Base-by-base conservation (phyloP, 2,329 filamentous ascomycete genomes). In the Chrysoporthe cubensis region DNA sequence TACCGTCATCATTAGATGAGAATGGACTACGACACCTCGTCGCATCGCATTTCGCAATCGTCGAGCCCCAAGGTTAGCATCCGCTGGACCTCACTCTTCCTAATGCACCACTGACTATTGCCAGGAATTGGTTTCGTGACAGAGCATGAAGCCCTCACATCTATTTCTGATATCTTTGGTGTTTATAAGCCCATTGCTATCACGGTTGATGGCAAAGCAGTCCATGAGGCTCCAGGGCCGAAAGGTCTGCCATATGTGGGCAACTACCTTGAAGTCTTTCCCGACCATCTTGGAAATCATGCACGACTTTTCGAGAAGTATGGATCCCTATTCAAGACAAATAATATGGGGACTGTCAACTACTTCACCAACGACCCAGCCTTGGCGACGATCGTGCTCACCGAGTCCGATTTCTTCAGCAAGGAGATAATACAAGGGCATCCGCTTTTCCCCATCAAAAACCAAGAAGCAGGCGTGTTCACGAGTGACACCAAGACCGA, bases 261-360 rank as follows among this genome's bases (percentile, higher is more conserved):
- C 26, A 86, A 82, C 71, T 85, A 81, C 75, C 83, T 84, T 57
- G 84, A 87, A 68, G 75, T 87, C 11, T 88, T 81, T 71, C 86
- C 86, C 0, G 86, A 88, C 70, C 85, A 86, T 68, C 78, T 88
- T 0, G 85, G 86, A 3, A 88, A 88, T 74, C 82, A 86, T 66
- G 80, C 86, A 58, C 79, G 85, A 0, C 76, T 87, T 0, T 87
- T 87, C 63, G 80, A 83, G 1, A 80, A 80, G 48, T 87, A 85
- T 68, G 85, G 85, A 0, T 81, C 82, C 0, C 69, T 88, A 1
- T 80, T 88, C 73, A 80, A 80, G 70, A 87, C 85, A 0, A 83
- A 73, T 26, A 86, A 82, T 73, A 81, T 87, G 76, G 85, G 85
- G 9, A 82, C 75, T 64, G 77, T 74, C 0, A 77, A 80, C 8